phyloP scores from a whole-genome alignment of 169 alveolate species.

The Plasmodium sp. region DNA sequence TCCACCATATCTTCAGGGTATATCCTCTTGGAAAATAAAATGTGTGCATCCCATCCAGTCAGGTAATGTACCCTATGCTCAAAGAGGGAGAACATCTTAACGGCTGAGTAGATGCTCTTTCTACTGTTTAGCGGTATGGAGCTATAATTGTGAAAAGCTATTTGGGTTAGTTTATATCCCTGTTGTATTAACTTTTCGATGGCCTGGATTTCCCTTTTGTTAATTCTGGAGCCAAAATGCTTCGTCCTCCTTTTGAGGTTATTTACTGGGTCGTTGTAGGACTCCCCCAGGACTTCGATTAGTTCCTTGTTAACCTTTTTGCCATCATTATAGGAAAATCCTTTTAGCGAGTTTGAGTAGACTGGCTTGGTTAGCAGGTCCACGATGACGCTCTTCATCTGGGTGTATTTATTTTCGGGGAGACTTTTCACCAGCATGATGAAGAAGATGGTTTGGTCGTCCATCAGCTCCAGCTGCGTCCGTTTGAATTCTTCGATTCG shows the following conservation, averaged over 20 bases:
- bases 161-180: slow-evolving; percentile 33
- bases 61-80: slow-evolving; percentile 41
- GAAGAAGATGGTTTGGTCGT: slow-evolving; percentile 29
- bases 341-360: slow-evolving; percentile 34
- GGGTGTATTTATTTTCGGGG: slow-evolving; percentile 13
- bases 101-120: slow-evolving; percentile 36
- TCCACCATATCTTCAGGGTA: slow-evolving; percentile 34
- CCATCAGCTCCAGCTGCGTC: not conserved
- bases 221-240: slow-evolving; percentile 36
- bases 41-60: slow-evolving; percentile 31
- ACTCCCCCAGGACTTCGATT: slow-evolving; percentile 44
- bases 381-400: slow-evolving; percentile 5
- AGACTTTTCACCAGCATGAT: slow-evolving; percentile 26
- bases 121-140: slow-evolving; percentile 14
- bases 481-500: slow-evolving; percentile 4
- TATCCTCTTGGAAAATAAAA: slow-evolving; percentile 38
- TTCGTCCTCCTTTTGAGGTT: slow-evolving; percentile 26
- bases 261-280: slow-evolving; percentile 1
- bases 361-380: slow-evolving; percentile 27
- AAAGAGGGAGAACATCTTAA: slow-evolving; percentile 44
- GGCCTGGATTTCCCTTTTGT: slow-evolving; percentile 15
- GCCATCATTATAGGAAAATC: slow-evolving; percentile 24
- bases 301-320: slow-evolving; percentile 18
- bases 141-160: slow-evolving; percentile 55
- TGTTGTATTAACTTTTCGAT: slow-evolving; percentile 11